Evolutionary conservation across 208 protist species (phyloP), one percentile per base, ranked within the genome.

Genomic region (Kentomonas sorsogonicus): DNA sequence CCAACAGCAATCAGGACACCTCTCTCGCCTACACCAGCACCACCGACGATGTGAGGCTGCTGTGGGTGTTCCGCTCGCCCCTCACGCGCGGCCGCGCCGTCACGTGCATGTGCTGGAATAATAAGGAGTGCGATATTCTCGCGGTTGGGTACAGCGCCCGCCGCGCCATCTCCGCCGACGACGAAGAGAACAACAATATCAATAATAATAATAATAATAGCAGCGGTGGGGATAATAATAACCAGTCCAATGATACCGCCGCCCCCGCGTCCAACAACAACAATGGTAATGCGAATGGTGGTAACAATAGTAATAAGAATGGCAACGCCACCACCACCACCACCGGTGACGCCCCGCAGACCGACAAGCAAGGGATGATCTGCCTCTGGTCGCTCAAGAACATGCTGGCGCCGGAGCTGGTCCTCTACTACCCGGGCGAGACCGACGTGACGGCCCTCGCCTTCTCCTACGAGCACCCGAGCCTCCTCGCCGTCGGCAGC

Each of bases 311-410:
- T 31, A n/a, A n/a, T n/a, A n/a, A n/a, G n/a, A n/a, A n/a, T n/a
- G 38, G 11, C 9, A 36, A 16, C 22, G 54, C 31, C 29, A 25
- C 2, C 18, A 25, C 47, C 0, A n/a, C n/a, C n/a, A n/a, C n/a
- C n/a, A n/a, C 60, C 48, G 91, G 96, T 53, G 50, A 58, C 16
- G 45, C 23, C 22, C 40, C 39, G 39, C 27, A 48, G 15, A 7
- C 29, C n/a, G 46, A 50, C 18, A 30, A 52, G 20, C 62, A 78
- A 34, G 96, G 96, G 13, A 70, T 97, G 56, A 73, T 98, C 33
- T 93, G 93, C 66, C 97, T 91, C 76, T 98, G 97, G 96, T 97
- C 94, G n/a, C 72, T 98, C n/a, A 98, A 98, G 66, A 97, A 97
- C 60, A 91, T 90, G 5, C 65, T 93, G 16, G 74, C 87, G 4